Conservation (phyloP, 2,329 filamentous ascomycete species). For the Thielaviopsis punctulata region DNA sequence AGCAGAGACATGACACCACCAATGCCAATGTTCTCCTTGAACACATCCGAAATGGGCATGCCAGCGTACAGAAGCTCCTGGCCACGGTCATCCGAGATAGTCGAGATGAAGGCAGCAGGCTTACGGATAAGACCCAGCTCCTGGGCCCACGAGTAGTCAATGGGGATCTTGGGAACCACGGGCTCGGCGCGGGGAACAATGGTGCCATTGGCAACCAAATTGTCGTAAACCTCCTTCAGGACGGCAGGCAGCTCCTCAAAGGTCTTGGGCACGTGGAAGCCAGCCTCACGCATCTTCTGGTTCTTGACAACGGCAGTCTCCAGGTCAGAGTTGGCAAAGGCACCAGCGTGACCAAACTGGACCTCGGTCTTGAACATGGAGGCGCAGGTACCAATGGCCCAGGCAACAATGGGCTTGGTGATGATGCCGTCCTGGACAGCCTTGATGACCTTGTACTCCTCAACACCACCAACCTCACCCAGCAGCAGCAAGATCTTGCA, state of each 20-base stretch:
- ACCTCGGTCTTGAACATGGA: slow-evolving; percentile 99
- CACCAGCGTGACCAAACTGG: slow-evolving; percentile 96
- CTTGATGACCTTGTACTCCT: slow-evolving; percentile 99
- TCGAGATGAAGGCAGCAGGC: slow-evolving; percentile 98
- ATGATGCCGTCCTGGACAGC: slow-evolving; percentile 87
- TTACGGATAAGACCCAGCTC: slow-evolving; percentile 99
- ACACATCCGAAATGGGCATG: slow-evolving; percentile 99
- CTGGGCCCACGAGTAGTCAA: slow-evolving; percentile 99
- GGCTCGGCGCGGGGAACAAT: slow-evolving; percentile 81
- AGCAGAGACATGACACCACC: slow-evolving; percentile 99
- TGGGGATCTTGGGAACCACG: slow-evolving; percentile 92
- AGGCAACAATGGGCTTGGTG: slow-evolving; percentile 96
- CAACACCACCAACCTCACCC: slow-evolving; percentile 96
- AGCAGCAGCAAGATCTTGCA: slow-evolving; percentile 95
- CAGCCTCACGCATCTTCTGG: slow-evolving; percentile 86
- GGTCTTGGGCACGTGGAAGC: slow-evolving; percentile 84
- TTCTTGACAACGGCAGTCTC: slow-evolving; percentile 97
- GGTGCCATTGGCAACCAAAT: slow-evolving; percentile 67
- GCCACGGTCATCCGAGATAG: slow-evolving; percentile 98
- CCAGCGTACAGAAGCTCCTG: slow-evolving; percentile 97
- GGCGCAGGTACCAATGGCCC: slow-evolving; percentile 97
- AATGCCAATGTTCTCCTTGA: slow-evolving; percentile 96
- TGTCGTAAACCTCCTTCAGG: slow-evolving; percentile 71
- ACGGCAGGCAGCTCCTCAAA: slow-evolving; percentile 83
- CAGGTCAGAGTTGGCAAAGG: slow-evolving; percentile 97